These are phyloP conservation scores for Favolaschia claudopus DNA, from an alignment of 768 basidiomycete species.

Conservation along the genomic window DNA sequence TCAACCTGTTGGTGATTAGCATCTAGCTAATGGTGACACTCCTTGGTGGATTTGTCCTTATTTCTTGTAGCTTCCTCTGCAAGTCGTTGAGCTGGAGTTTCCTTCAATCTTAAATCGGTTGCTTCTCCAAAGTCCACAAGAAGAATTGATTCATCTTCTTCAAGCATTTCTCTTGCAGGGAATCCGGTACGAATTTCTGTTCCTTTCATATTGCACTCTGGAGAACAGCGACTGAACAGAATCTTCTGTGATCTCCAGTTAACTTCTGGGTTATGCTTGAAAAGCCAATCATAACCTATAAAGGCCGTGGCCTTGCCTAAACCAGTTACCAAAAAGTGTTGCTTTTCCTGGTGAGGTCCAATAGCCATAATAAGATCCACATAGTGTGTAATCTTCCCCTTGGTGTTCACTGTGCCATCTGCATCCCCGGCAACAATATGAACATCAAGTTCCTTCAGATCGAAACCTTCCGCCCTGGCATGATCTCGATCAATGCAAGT, in stretches of 20 bases:
- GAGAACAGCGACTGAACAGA: not conserved
- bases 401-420: not conserved
- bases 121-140: no score
- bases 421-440: not conserved
- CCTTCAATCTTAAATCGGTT: not conserved
- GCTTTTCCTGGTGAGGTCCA: no score
- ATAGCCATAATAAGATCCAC: not conserved
- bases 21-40: no score
- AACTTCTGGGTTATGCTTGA: not conserved
- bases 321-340: no score
- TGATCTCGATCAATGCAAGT: not conserved
- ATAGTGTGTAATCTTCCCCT: not conserved
- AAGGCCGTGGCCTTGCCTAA: not conserved
- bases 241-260: not conserved
- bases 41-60: no score
- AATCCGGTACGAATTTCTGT: not conserved
- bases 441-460: not conserved
- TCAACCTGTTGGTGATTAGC: no score
- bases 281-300: not conserved
- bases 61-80: not conserved
- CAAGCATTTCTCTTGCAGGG: not conserved
- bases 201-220: not conserved
- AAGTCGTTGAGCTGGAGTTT: not conserved
- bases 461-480: not conserved
- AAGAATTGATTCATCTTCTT: not conserved